phyloP scores from a whole-genome alignment of 2,329 filamentous ascomycete genomes.

The Diaporthe destruens region DNA sequence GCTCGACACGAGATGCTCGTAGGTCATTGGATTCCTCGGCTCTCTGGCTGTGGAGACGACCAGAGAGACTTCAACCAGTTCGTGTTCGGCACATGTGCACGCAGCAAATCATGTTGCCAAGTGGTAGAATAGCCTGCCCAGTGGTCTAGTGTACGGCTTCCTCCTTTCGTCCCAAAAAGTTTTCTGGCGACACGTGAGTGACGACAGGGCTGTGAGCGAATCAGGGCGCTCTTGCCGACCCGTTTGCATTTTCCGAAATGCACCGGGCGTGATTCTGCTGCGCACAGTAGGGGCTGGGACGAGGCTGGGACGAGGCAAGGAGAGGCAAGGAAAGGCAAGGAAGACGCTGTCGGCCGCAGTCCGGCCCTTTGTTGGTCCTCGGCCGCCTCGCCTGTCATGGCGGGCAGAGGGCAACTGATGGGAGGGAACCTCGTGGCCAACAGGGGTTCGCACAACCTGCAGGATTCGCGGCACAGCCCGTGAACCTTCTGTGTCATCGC shows the following conservation, averaged over 20 bases:
- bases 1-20: constrained; percentile 38
- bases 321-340: not conserved
- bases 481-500: constrained; percentile 40
- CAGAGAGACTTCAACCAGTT: constrained; percentile 12
- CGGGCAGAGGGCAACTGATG: constrained; percentile 6
- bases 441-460: constrained; percentile 41
- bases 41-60: constrained; percentile 27
- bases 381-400: constrained; percentile 3
- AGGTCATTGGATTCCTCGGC: constrained; percentile 34
- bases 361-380: constrained; percentile 28
- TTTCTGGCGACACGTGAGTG: constrained; percentile 23
- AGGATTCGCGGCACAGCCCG: constrained; percentile 41
- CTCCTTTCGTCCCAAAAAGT: constrained; percentile 27
- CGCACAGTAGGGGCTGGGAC: not conserved
- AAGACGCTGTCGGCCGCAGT: constrained; percentile 31
- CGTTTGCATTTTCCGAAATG: constrained; percentile 5
- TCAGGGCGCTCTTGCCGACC: constrained; percentile 6
- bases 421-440: constrained; percentile 37
- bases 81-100: constrained; percentile 11
- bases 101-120: constrained; percentile 31
- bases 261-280: constrained; percentile 6
- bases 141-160: not conserved
- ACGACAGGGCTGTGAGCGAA: constrained; percentile 10
- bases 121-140: not conserved
- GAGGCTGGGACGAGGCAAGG: not conserved